phyloP scores from a whole-genome alignment of 2,329 filamentous ascomycete genomes.

The Cladosporium oxysporum region DNA sequence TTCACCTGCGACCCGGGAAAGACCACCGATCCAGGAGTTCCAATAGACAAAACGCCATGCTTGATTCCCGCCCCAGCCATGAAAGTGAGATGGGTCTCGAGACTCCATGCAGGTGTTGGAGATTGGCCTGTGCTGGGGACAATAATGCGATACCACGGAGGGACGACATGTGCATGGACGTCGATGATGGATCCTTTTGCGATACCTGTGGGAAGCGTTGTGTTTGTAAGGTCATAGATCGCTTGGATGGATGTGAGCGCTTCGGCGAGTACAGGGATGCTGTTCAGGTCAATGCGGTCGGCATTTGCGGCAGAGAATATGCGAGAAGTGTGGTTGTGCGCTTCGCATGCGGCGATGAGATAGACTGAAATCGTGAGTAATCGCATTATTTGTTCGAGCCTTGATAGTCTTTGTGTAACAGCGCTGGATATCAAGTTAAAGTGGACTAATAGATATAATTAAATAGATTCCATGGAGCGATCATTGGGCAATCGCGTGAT shows the following conservation, averaged over 20 bases:
- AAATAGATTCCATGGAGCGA: not conserved
- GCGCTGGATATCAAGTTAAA: not conserved
- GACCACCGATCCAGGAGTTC: conserved; percentile 40
- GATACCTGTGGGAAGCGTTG: conserved; percentile 22
- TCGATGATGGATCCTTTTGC: conserved; percentile 35
- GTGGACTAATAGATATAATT: not conserved
- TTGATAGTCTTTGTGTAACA: not conserved
- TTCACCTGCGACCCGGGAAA: conserved; percentile 32
- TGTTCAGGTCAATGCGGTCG: conserved; percentile 35
- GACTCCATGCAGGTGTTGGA: conserved; percentile 37
- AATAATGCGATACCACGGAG: conserved; percentile 37
- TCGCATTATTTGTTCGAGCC: not conserved
- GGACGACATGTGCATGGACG: conserved; percentile 40
- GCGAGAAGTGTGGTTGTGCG: conserved; percentile 9
- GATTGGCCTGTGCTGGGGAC: conserved; percentile 38
- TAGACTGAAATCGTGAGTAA: not conserved
- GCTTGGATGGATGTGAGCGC: conserved; percentile 35
- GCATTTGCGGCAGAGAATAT: conserved; percentile 14
- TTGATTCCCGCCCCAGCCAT: conserved; percentile 33
- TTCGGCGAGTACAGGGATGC: conserved; percentile 35
- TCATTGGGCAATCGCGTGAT: not conserved
- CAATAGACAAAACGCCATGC: conserved; percentile 37
- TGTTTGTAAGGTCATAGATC: conserved; percentile 24
- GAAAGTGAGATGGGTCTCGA: conserved; percentile 35
- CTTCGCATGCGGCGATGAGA: not conserved